phyloP scores from a whole-genome alignment of 345 rosid species.

The Reutealis trisperma region DNA sequence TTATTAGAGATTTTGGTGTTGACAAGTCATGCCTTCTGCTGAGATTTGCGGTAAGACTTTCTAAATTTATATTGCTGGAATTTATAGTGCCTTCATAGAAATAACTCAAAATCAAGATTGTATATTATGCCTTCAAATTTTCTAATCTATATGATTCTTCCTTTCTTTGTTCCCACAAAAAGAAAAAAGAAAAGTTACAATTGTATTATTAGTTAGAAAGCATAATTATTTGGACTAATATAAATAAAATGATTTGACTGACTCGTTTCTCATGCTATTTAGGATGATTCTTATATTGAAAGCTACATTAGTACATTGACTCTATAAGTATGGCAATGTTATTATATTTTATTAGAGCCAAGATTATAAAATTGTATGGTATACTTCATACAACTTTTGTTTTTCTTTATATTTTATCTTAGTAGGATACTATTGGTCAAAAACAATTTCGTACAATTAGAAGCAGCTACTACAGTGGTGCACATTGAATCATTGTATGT shows the following conservation, averaged over 20 bases:
- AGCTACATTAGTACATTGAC: constrained; percentile 91
- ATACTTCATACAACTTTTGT: background rate
- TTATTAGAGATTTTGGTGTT: constrained; percentile 17
- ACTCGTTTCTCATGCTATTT: background rate
- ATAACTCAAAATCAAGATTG: too few relatives aligned
- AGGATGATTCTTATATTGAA: constrained; percentile 91
- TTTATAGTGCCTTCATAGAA: too few relatives aligned
- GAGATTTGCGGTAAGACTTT: constrained; percentile 15
- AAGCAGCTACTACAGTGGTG: constrained; percentile 94
- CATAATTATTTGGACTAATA: background rate
- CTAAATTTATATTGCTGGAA: too few relatives aligned
- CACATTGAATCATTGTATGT: constrained; percentile 79
- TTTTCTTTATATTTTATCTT: constrained; percentile 1
- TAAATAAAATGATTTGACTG: background rate
- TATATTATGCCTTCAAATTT: background rate
- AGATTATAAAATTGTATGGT: background rate
- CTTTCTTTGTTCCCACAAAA: background rate
- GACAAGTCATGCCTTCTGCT: constrained; percentile 20
- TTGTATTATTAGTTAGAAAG: background rate
- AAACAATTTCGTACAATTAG: constrained; percentile 90
- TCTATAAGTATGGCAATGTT: constrained; percentile 53
- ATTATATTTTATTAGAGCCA: background rate
- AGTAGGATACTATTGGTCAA: constrained; percentile 99
- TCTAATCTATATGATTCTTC: background rate
- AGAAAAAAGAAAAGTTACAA: too few relatives aligned